Percentiles rank a stretch among this genome's conserved stretches.
Evolutionary conservation across 306 rosid genomes (phyloP).

Genomic region (Cucumis hystrix): DNA sequence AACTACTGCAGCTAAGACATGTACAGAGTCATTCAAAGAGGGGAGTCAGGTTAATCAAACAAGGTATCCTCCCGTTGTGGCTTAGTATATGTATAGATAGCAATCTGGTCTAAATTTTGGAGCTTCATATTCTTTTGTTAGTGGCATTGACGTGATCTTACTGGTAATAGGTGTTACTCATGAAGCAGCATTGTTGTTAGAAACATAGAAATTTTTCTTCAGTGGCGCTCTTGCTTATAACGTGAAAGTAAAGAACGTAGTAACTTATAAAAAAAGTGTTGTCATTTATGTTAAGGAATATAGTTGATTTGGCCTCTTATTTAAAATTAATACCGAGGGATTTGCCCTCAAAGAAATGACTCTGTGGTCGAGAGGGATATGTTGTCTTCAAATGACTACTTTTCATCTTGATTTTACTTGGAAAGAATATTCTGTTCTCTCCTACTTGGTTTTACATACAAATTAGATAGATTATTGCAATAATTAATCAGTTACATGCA

Average conservation of each 20-base stretch:
- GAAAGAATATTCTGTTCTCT: neutral
- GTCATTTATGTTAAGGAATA: neutral
- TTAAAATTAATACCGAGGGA: neutral
- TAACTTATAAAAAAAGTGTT: neutral
- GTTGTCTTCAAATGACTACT: neutral
- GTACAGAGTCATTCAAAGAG: slow-evolving; percentile 14
- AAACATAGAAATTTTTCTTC: neutral
- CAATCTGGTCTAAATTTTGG: neutral
- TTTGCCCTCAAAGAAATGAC: neutral
- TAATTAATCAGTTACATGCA: neutral
- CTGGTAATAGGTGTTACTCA: neutral
- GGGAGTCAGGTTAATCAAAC: slow-evolving; percentile 20
- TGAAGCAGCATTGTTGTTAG: neutral
- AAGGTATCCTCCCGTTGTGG: slow-evolving; percentile 29
- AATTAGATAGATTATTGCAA: neutral
- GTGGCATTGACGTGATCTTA: neutral
- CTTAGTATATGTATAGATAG: neutral
- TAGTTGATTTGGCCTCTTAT: neutral
- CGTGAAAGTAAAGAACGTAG: neutral
- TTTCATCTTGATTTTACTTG: neutral
- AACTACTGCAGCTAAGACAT: slow-evolving; percentile 17
- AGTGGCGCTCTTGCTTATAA: neutral
- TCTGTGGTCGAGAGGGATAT: neutral
- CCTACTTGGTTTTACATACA: neutral
- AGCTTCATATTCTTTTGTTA: neutral